Evolutionary conservation across 441 rosid species (phyloP), one percentile per base, ranked within the genome.

Genomic region (Biscutella auriculata): DNA sequence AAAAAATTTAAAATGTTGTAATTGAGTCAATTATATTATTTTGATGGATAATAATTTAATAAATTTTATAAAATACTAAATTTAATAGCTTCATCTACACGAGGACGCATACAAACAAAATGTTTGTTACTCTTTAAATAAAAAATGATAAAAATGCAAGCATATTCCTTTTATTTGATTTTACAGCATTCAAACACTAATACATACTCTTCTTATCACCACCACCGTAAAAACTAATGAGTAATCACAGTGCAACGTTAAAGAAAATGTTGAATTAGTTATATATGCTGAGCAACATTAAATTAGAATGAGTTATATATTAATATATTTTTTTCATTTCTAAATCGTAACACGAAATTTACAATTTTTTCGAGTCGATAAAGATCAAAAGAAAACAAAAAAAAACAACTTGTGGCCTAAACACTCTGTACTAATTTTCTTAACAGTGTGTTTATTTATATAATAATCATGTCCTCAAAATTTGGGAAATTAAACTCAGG

Each of bases 291-390:
- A 46, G 3, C 35, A 12, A 26, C 47, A 35, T 10, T 0, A 9
- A 63, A 54, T 11, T 16, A 16, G 14, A 40, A 7, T 13, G 12
- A 40, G 45, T n/a, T 5, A 44, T 9, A 34, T 42, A 58, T 43
- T 34, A 10, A 58, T 50, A 13, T 6, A 3, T 29, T 8, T 15
- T 37, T 39, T 49, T 29, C 15, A 27, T 39, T 60, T 53, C 67
- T 60, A 55, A 26, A n/a, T 26, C 6, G 28, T 26, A 26, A 3
- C 72, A 61, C 63, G 58, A 68, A 68, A 48, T 55, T 61, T 68
- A 68, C 72, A 67, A 39, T 62, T 61, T 62, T 55, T 55, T 36
- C 45, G 63, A 41, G 8, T 47, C 53, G 59, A 61, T 42, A 8
- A 15, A 68, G 67, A 60, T 10, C 2, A 3, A 19, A 19, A 17